Percentiles rank a stretch among this genome's conserved stretches.
Conservation (phyloP, 257 asterid species). For the Cruciata laevipes region DNA sequence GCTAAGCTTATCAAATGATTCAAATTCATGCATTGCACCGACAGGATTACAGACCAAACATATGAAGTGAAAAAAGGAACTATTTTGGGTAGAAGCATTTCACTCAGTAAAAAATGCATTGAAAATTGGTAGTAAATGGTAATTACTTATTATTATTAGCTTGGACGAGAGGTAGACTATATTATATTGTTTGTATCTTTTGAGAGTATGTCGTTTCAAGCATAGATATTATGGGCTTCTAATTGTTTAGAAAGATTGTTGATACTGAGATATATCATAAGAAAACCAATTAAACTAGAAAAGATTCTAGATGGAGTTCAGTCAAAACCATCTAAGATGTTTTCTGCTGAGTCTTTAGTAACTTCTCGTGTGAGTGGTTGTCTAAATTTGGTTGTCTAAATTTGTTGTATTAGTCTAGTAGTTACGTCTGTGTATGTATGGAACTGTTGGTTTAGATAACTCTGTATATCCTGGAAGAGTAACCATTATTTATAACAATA, state of each 20-base stretch:
- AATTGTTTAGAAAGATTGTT: neutral
- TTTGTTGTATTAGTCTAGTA: neutral
- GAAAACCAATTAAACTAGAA: neutral
- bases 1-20: neutral
- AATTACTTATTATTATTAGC: neutral
- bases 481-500: too few species aligned
- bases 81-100: constrained; percentile 4
- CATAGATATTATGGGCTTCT: neutral
- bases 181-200: neutral
- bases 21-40: neutral
- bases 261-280: neutral
- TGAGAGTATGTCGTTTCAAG: neutral
- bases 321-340: neutral
- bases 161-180: neutral
- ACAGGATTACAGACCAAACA: neutral
- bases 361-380: neutral
- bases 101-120: neutral
- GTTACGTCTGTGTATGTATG: neutral
- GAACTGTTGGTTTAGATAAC: neutral
- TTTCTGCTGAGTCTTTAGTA: neutral
- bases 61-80: neutral
- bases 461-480: neutral
- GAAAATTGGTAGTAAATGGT: constrained; percentile 1
- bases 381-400: too few species aligned
- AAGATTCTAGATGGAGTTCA: neutral